Conservation (phyloP, 257 asterid genomes). For the Gynochthodes officinalis region DNA sequence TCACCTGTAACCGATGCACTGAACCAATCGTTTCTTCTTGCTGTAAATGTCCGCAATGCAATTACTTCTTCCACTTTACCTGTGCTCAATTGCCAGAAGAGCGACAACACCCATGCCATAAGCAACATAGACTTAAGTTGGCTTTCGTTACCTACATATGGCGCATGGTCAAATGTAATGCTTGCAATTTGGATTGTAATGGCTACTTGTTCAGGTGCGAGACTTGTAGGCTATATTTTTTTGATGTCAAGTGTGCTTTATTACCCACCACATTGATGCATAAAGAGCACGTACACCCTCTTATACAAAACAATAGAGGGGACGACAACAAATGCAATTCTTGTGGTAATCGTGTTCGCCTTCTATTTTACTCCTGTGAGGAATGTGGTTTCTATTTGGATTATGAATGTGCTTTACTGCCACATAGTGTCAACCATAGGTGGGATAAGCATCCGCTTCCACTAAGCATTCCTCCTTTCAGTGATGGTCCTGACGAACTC, state of each 20-base stretch:
- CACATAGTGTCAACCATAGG: background rate
- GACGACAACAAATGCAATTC: no score
- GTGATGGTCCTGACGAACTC: conserved; percentile 9
- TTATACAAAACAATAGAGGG: no score
- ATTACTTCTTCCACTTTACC: background rate
- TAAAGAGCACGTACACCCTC: background rate
- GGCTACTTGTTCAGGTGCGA: background rate
- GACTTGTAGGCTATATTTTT: no score
- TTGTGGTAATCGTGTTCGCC: background rate
- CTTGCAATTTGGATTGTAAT: background rate
- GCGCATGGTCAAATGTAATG: background rate
- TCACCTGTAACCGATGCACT: background rate
- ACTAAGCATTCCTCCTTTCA: background rate
- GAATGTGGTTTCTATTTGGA: conserved; percentile 1
- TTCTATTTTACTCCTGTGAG: background rate
- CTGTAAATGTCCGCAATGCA: background rate
- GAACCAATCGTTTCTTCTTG: background rate
- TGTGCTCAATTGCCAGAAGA: background rate
- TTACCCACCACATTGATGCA: background rate
- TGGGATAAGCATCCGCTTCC: background rate
- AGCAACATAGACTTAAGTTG: background rate
- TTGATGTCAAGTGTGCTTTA: conserved; percentile 1
- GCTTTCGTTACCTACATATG: background rate
- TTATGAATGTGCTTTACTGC: background rate
- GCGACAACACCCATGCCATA: background rate